These are phyloP conservation scores for Carpinus fangiana DNA, from an alignment of 306 rosid genomes.

Conservation along the genomic window DNA sequence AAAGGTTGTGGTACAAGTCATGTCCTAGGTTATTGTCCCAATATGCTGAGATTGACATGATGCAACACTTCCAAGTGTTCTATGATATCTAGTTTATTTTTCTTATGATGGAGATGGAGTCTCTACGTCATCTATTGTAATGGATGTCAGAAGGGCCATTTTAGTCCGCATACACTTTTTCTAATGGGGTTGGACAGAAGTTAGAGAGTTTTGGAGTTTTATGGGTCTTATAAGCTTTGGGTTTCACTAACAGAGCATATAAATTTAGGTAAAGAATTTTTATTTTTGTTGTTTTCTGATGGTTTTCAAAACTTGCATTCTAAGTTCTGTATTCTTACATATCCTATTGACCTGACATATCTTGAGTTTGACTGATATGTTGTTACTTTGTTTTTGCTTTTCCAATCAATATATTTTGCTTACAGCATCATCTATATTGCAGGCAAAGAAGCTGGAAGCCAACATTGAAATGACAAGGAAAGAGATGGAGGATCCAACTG, in stretches of 20 bases:
- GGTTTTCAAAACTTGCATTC: background rate
- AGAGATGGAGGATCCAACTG: slow-evolving; percentile 90
- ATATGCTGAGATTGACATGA: background rate
- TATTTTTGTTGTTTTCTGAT: background rate
- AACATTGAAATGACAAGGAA: slow-evolving; percentile 77
- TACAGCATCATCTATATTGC: slow-evolving; percentile 21
- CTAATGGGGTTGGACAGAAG: background rate
- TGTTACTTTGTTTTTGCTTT: background rate
- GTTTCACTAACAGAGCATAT: background rate
- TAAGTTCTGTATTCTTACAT: background rate
- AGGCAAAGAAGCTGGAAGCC: slow-evolving; percentile 77
- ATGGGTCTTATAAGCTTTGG: background rate
- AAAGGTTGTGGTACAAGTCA: background rate
- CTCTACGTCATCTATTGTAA: background rate
- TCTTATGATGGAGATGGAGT: background rate
- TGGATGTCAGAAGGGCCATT: background rate
- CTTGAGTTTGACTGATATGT: background rate
- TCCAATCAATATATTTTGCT: slow-evolving; percentile 4
- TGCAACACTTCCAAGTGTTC: background rate
- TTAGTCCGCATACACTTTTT: background rate
- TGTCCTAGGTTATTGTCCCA: background rate
- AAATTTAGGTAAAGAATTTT: background rate
- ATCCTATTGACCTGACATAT: background rate
- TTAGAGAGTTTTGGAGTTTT: background rate
- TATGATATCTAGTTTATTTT: background rate